Evolutionary conservation across 805 yeast species (phyloP), one percentile per base, ranked within the genome.

Genomic region (Millerago galiae): DNA sequence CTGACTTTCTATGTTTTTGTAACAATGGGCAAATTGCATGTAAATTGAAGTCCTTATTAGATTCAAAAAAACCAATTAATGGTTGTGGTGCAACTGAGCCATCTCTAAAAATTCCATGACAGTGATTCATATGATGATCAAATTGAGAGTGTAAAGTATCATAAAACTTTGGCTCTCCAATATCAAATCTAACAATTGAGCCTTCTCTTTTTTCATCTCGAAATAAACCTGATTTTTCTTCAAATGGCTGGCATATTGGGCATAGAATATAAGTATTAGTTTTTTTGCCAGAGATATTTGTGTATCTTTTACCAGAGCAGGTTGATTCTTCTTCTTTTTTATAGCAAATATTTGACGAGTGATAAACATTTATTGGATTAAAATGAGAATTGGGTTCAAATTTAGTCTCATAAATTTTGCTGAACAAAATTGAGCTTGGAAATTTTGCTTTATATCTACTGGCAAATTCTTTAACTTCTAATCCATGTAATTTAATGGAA

Each of bases 121-220:
- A 26, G 3, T 38, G 25, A 5, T 30, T 35, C 42, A 42, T 38
- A 31, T 42, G 45, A 29, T 42, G 45, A 29, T 35, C 37, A 37
- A 25, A 42, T 8, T 34, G 15, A 3, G 45, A 42, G 17, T 35
- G 37, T 15, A 42, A 30, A 12, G 45, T 42, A 18, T 42, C 45
- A 29, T 29, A 42, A 25, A 42, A 42, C 17, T 28, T 31, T 2
- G 45, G 45, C 16, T 37, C 45, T 4, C 15, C 14, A 25, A 30
- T 7, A 27, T 37, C 21, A 33, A 28, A 33, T 15, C 3, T 14
- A 4, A 37, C 10, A 2, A 16, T 31, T 18, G 13, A 16, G 11
- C 38, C 45, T 18, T 42, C 27, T 14, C 45, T 28, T 11, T 37
- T 28, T 10, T 36, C 40, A 10, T n/a, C 24, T 17, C 29, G 37